phyloP scores from a whole-genome alignment of 2,329 filamentous ascomycete species.

The Endocalyx cinctus region DNA sequence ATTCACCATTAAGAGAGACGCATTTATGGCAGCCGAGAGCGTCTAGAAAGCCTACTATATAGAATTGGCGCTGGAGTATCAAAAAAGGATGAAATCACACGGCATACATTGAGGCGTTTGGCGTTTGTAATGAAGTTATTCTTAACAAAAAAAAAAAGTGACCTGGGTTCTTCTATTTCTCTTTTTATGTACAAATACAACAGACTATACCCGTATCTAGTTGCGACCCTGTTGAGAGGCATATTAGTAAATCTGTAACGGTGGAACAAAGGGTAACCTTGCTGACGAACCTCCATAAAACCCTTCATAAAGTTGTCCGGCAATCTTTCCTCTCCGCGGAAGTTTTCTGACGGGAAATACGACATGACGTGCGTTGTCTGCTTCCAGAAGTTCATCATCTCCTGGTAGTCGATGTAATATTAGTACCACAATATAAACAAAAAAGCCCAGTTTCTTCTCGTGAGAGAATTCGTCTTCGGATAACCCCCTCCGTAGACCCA shows the following conservation, averaged over 20 bases:
- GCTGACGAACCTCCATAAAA: constrained; percentile 75
- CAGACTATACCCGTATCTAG: constrained; percentile 35
- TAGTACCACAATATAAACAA: not conserved
- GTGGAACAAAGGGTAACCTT: not conserved
- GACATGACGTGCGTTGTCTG: constrained; percentile 93
- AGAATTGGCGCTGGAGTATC: not conserved
- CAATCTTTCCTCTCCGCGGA: constrained; percentile 70
- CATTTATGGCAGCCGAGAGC: constrained; percentile 43
- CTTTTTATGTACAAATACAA: constrained; percentile 32
- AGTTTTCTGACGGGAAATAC: constrained; percentile 85
- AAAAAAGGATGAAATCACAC: constrained; percentile 5
- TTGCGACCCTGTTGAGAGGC: constrained; percentile 48
- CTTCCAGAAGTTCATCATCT: constrained; percentile 99
- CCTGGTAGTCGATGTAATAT: constrained; percentile 48
- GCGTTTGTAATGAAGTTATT: constrained; percentile 21
- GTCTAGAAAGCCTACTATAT: constrained; percentile 1
- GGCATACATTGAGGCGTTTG: constrained; percentile 25
- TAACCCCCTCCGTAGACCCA: too few species aligned
- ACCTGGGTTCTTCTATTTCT: constrained; percentile 32
- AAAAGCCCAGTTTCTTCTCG: too few species aligned
- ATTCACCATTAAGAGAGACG: constrained; percentile 66
- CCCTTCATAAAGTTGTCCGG: constrained; percentile 89
- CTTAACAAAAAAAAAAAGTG: too few species aligned
- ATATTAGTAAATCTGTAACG: not conserved
- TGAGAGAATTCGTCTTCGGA: too few species aligned